Base-by-base conservation (phyloP, 257 asterid species). In the Penstemon barbatus region DNA sequence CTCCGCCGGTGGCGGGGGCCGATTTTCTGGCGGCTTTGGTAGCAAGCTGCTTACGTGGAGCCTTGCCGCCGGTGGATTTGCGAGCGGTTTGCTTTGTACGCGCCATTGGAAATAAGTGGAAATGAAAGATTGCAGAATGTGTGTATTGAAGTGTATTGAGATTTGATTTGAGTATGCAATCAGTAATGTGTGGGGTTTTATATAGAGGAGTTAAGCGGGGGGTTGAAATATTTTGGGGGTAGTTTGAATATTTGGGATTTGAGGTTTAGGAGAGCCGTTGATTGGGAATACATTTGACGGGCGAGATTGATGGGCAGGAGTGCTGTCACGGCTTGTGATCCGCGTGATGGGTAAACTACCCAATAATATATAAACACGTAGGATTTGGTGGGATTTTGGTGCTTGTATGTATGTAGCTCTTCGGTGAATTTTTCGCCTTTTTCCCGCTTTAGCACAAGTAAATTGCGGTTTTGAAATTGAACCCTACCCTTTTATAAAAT, bases 21-120 rank as follows among this genome's bases (percentile, higher is more conserved):
- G 92, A 88, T 50, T 88, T 88, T 61, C 92, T 82, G 2, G 95
- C 95, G 8, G 95, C 92, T 82, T 88, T 88, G 61, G 92, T 88
- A 43, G 95, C 95, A 3, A 88, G 83, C 53, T 88, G 95, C 90
- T 88, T 88, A 57, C 92, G 72, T 1, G 95, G 95, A 1, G 95
- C 95, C 80, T 88, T 86, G 41, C 90, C 95, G 25, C 95, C 95
- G 43, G 92, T 87, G 46, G 91, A 87, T 57, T 87, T 87, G 59
- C 91, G 87, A 2, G 95, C 95, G 0, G 95, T 85, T 61, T 87
- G 95, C 84, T 87, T 85, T 5, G 95, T 87, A 48, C 95, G 87
- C 8, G 95, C 95, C 91, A 58, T 73, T 11, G 2, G 33, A 25
- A 25, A 25, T 25, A 2, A 25, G 33, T 25, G 33, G 33, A 25